A percentile compares a stretch with the other conserved stretches of the same genome.
Conservation (phyloP, 2,329 filamentous ascomycete species). For the Ascochyta pisi region DNA sequence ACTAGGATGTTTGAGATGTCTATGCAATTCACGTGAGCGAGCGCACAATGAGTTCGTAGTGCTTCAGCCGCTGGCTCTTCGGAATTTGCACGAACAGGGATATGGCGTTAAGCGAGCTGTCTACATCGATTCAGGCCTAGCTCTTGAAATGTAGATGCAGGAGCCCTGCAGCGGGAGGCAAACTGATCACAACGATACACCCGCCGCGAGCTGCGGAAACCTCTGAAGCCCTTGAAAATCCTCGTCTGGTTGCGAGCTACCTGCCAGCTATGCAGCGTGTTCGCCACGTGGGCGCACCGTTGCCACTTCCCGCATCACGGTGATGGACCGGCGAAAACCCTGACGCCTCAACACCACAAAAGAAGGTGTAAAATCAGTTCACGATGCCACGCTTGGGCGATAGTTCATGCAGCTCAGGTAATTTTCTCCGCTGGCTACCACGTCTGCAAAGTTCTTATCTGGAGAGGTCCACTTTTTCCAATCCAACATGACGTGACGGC, state of each 20-base stretch:
- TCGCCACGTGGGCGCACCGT: conserved; percentile 5
- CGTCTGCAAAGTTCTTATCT: conserved; percentile 9
- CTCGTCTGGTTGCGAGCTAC: background rate
- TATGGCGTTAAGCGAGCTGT: background rate
- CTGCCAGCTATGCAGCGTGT: background rate
- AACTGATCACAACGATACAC: background rate
- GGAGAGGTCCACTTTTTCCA: conserved; percentile 10
- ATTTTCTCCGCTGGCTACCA: conserved; percentile 14
- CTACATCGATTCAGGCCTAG: background rate
- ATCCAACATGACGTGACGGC: conserved; percentile 5
- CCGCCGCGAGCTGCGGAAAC: background rate
- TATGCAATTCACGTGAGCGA: conserved; percentile 10
- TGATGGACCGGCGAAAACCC: conserved; percentile 10
- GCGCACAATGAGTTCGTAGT: background rate
- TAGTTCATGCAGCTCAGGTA: background rate
- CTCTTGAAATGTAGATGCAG: background rate
- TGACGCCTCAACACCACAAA: conserved; percentile 9
- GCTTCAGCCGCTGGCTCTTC: background rate
- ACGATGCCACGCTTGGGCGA: background rate
- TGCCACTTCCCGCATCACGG: conserved; percentile 4
- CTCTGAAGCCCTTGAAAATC: background rate
- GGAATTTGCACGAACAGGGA: conserved; percentile 15
- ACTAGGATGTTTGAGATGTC: too few species aligned
- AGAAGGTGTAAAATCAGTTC: background rate
- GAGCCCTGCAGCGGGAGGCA: background rate